Evolutionary conservation across 2,329 filamentous ascomycete genomes (phyloP), one percentile per base, ranked within the genome.

Genomic region (Amphichorda felina): DNA sequence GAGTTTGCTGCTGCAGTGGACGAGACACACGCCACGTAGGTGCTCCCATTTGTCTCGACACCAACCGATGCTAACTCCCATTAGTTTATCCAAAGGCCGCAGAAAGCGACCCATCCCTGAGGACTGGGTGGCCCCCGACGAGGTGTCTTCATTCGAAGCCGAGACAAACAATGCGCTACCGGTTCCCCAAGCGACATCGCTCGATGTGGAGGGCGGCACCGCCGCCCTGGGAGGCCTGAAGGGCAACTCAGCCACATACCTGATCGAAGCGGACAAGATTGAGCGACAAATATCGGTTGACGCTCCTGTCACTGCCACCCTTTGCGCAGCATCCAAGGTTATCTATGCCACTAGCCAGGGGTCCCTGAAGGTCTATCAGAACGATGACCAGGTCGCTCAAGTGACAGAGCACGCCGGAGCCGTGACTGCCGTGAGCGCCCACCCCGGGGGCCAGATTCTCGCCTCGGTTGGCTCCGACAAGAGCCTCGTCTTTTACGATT

Each of bases 381-480:
- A 72, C 34, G 85, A 80, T 28, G 68, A 60, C 25, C 78, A 87
- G 56, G 60, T 78, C 29, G 78, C 75, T 3, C 75, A 75, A 30
- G 76, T 94, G 46, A 68, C 70, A n/a, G 79, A 83, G 35, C 91
- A 98, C 56, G 82, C 87, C 16, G 89, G 88, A 4, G 69, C 83
- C 38, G 82, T 78, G 2, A 91, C 79, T 8, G 80, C 75, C 5
- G 59, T 98, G 38, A 77, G 85, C 25, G 53, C 88, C 7, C 91
- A 98, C 55, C 86, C 91, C 1, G 81, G 82, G 44, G 83, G 82
- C 27, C 75, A 82, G 36, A 75, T 98, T 38, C 56, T 95, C 32
- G 89, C 84, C 2, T 94, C 89, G 0, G 82, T 91, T 24, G 88
- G 89, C 33, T 72, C 77, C 2, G 91, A 98, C 56, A 95, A 94